A percentile compares a stretch with the other conserved stretches of the same genome.
Conservation (phyloP, 805 yeast genomes). For the Dipodascopsis uninucleata region DNA sequence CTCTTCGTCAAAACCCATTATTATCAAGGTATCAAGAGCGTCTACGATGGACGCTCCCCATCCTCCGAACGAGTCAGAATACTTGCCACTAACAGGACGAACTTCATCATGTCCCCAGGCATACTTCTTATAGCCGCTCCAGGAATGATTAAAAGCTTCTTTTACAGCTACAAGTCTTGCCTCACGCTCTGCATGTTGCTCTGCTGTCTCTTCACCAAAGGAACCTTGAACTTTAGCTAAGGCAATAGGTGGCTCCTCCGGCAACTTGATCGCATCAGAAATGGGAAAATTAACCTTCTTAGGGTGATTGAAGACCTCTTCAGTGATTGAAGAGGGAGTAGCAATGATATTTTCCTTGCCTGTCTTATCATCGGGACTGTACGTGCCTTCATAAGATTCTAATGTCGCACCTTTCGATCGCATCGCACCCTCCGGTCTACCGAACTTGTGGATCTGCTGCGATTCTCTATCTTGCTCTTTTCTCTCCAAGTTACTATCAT, state of each 20-base stretch:
- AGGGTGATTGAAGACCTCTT: constrained; percentile 3
- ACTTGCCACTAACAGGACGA: constrained; percentile 38
- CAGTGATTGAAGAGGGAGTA: constrained; percentile 8
- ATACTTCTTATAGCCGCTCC: constrained; percentile 43
- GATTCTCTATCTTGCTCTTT: too few species aligned
- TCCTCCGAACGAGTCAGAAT: constrained; percentile 43
- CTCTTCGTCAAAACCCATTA: constrained; percentile 45
- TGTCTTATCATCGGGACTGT: constrained; percentile 15
- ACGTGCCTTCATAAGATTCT: constrained; percentile 10
- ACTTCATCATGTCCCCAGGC: constrained; percentile 50
- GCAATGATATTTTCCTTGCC: constrained; percentile 3
- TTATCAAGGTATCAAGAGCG: constrained; percentile 48
- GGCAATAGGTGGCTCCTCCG: constrained; percentile 16
- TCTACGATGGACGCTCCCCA: constrained; percentile 55
- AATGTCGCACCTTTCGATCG: too few species aligned
- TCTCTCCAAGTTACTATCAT: too few species aligned
- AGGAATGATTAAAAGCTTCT: constrained; percentile 42
- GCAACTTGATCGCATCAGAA: constrained; percentile 12
- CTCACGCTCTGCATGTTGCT: constrained; percentile 22
- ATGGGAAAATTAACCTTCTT: constrained; percentile 19
- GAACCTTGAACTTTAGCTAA: constrained; percentile 25
- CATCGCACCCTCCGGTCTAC: too few species aligned
- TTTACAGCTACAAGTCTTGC: constrained; percentile 37
- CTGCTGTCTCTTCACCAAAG: constrained; percentile 28
- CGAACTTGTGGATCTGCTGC: too few species aligned